Percentiles rank a stretch among this genome's conserved stretches.
These are phyloP conservation scores for Artemisia annua DNA, from an alignment of 129 eudicot species.

Conservation along the genomic window DNA sequence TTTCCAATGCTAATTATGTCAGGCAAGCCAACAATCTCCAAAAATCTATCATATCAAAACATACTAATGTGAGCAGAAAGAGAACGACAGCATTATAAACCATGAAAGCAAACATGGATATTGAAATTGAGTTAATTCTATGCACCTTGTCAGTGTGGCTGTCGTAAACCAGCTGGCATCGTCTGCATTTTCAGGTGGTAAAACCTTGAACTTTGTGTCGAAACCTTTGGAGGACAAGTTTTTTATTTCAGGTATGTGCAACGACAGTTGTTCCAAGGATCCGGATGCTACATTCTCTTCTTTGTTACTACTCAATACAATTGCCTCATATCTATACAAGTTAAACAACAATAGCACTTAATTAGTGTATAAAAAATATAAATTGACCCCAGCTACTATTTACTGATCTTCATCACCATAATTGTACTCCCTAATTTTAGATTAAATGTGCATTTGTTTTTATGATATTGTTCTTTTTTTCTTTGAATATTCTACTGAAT, in stretches of 20 bases:
- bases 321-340: slow-evolving; percentile 63
- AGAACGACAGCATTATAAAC: background rate
- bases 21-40: slow-evolving; percentile 52
- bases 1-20: slow-evolving; percentile 45
- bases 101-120: slow-evolving; percentile 2
- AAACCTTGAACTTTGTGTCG: slow-evolving; percentile 50
- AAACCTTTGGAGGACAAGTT: slow-evolving; percentile 51
- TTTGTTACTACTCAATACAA: slow-evolving; percentile 41
- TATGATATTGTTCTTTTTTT: too few species aligned
- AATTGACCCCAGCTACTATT: background rate
- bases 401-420: background rate
- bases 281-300: slow-evolving; percentile 64
- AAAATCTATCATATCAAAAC: slow-evolving; percentile 51
- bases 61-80: slow-evolving; percentile 7
- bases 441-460: too few species aligned
- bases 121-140: slow-evolving; percentile 8
- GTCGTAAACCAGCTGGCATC: slow-evolving; percentile 69
- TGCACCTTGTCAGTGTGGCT: slow-evolving; percentile 69
- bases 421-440: background rate
- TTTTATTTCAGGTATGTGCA: slow-evolving; percentile 53
- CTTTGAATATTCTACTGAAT: background rate
- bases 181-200: slow-evolving; percentile 35
- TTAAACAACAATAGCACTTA: background rate
- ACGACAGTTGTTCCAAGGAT: slow-evolving; percentile 56
- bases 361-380: background rate